Evolutionary conservation across 768 basidiomycete species (phyloP), one percentile per base, ranked within the genome.

Genomic region (Lactarius hengduanensis): DNA sequence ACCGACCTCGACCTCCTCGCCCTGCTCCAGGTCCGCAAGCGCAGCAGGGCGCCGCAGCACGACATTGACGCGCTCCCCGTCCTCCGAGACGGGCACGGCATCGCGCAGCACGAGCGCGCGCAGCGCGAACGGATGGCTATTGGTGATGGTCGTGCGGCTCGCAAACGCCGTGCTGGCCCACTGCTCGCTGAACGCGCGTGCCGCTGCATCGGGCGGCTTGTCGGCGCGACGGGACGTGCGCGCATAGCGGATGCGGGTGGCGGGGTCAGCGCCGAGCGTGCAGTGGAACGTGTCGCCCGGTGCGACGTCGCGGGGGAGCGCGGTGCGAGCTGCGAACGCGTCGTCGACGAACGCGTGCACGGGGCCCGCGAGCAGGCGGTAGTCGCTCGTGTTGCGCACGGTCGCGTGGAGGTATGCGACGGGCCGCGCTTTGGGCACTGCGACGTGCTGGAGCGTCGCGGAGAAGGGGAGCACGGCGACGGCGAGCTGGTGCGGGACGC

Each of bases 321-420:
- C 74, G 0, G 84, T 83, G 72, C 79, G 81, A n/a, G 85, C 82
- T 4, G 86, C 84, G 71, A 81, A 85, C 59, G 78, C 78, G 63
- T 85, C 84, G 69, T 87, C 82, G 64, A 86, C 71, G 70, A 86
- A 84, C 30, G 87, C 81, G 64, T 75, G 80, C 45, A 85, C 81
- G 0, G 79, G 76, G 0, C 86, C 87, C 9, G 83, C 77, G 2
- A 89, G 79, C 34, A 88, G 76, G 32, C 81, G 76, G 68, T 85
- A 85, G 60, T 84, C 83, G 72, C 83, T 85, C 54, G 79, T 82
- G 69, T 88, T 88, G 73, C 82, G 81, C 60, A 87, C 81, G 0
- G 34, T 68, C 32, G 69, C 65, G 77, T 73, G 65, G 80, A 86
- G 72, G 69, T 82, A 87, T 9, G 82, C 84, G 20, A 78, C 75